Evolutionary conservation across 1,139 yeast species (phyloP), one percentile per base, ranked within the genome.

Genomic region (Zygoascus meyerae): DNA sequence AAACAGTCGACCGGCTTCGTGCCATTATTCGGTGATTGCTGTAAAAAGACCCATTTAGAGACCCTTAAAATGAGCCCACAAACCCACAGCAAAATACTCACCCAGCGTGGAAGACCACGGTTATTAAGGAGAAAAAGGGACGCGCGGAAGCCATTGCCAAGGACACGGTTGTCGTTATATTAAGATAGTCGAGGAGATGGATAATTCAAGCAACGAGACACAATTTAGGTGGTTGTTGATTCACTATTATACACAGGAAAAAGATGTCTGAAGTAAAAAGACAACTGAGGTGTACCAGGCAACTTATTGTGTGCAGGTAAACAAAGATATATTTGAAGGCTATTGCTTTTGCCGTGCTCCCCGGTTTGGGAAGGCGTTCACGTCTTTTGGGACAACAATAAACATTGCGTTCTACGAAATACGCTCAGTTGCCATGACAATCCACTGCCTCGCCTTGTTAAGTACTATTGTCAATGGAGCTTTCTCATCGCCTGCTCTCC

Each of bases 31-130:
- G n/a, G n/a, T n/a, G n/a, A n/a, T n/a, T n/a, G 26, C 26, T 21
- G 26, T 21, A 21, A 7, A 4, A 21, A 21, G 26, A 7, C 26
- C 26, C 26, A 21, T 4, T 7, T 7, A 21, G 7, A 4, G 26
- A 21, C 26, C 26, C 26, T 21, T 21, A 21, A 21, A 18, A 17
- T 29, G 16, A 12, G 39, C 39, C 39, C 18, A 18, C 39, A 34
- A n/a, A 2, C 39, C 26, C 26, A 21, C 18, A 35, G 29, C 30
- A 35, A 35, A n/a, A 16, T 31, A 51, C 55, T 29, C 49, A 53
- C 54, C 60, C 62, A 7, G 62, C 62, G 33, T 53, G 52, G 48
- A 58, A 52, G 14, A 58, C 17, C 41, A 57, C 42, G 36, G 57
- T 45, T 36, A 51, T 30, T 15, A 51, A 34, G 28, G 50, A 50